Base-by-base conservation (phyloP, 2,329 filamentous ascomycete species). In the Sporothrix curviconia region DNA sequence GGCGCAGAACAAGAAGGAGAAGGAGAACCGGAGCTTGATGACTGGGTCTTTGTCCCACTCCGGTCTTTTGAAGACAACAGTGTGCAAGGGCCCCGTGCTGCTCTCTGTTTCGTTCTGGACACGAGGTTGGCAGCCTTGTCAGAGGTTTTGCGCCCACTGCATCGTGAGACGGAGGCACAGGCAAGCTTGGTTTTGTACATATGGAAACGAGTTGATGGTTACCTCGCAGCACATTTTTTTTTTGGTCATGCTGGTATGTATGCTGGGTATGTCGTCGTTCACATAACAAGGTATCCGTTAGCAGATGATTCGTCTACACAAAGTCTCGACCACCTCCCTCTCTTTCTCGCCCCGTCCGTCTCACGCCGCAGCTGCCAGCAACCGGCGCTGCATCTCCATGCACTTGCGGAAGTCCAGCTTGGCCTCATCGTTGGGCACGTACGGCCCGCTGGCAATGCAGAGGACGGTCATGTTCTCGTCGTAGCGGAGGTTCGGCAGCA, bases 381-480 rank as follows among this genome's bases (percentile, higher is more conserved):
- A 44, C 56, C 39, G 55, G 39, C 58, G 51, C 55, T 60, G 62
- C 17, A 59, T 55, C 22, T 57, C 36, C 36, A 62, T 52, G 28
- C 62, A 63, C 53, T 50, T 51, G 30, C 60, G 58, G 60, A 82
- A 80, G 65, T 82, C 77, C 44, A 82, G 68, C 67, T 74, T 77
- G 56, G 68, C 69, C 19, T 76, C 77, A 60, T 83, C 76, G 28
- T 71, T 67, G 9, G 83, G 82, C 77, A 87, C 83, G 62, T 83
- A 74, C 66, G 96, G 90, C 49, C 94, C 94, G 68, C 88, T 94
- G 60, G 91, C 90, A 69, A 99, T 97, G 69, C 91, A 95, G 64
- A 96, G 82, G 34, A 97, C 85, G 66, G 86, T 90, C 92, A 99
- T 99, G 63, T 91, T 88, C 56, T 82, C 79, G 69, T 96, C 89